These are phyloP conservation scores for Lactarius pseudohatsudake DNA, from an alignment of 768 basidiomycete species.

Conservation along the genomic window DNA sequence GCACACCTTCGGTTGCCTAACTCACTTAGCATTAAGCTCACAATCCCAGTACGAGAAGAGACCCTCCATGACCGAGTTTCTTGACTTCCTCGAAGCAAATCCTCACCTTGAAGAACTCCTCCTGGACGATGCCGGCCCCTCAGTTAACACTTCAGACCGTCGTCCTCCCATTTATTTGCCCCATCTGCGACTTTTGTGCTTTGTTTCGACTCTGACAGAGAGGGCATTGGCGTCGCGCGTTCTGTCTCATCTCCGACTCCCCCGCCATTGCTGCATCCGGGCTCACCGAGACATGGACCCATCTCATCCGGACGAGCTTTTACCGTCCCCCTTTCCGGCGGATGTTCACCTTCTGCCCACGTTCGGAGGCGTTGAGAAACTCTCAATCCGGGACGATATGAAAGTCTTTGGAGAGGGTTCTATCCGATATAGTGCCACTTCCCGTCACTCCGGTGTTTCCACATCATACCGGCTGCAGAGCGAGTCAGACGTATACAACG, in stretches of 20 bases:
- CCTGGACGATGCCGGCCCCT: constrained; percentile 30
- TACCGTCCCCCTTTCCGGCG: constrained; percentile 23
- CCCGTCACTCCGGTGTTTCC: constrained; percentile 26
- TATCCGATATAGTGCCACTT: constrained; percentile 26
- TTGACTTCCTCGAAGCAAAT: constrained; percentile 28
- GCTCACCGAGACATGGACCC: constrained; percentile 29
- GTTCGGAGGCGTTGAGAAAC: constrained; percentile 19
- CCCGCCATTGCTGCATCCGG: constrained; percentile 23
- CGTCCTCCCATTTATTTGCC: constrained; percentile 23
- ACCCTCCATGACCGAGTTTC: constrained; percentile 30
- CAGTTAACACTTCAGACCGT: constrained; percentile 13
- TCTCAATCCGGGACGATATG: constrained; percentile 25
- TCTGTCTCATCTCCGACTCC: constrained; percentile 23
- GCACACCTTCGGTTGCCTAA: constrained; percentile 26
- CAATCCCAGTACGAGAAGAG: constrained; percentile 29
- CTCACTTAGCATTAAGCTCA: constrained; percentile 29
- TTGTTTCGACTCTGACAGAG: constrained; percentile 22
- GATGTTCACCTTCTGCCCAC: constrained; percentile 17
- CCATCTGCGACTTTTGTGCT: constrained; percentile 25
- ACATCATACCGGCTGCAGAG: constrained; percentile 25
- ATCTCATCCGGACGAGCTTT: constrained; percentile 23
- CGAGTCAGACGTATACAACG: constrained; percentile 2
- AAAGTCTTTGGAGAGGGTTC: constrained; percentile 22
- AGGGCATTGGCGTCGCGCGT: constrained; percentile 23
- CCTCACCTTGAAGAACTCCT: constrained; percentile 28